These are phyloP conservation scores for Penicillium soppii DNA, from an alignment of 495 filamentous ascomycete species.

Conservation along the genomic window DNA sequence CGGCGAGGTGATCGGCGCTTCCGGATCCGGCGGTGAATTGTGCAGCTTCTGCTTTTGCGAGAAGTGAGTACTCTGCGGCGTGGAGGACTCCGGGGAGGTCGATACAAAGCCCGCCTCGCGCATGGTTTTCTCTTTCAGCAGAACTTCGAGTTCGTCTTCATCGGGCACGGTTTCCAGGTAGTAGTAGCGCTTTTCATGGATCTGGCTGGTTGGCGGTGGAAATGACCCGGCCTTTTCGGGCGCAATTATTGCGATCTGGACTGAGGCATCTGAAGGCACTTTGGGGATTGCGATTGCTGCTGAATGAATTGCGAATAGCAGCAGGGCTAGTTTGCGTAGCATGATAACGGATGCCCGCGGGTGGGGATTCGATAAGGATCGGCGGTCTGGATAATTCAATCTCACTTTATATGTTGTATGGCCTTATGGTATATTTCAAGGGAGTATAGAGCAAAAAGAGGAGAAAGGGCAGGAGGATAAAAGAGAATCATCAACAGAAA, in stretches of 20 bases:
- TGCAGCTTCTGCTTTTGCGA: background rate
- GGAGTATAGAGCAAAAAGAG: background rate
- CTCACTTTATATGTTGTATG: too few species aligned
- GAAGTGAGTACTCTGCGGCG: background rate
- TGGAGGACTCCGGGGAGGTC: background rate
- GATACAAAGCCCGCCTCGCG: slow-evolving; percentile 16
- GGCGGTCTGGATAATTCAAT: background rate
- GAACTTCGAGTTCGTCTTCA: slow-evolving; percentile 10
- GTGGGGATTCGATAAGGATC: background rate
- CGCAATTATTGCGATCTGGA: background rate
- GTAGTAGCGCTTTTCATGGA: slow-evolving; percentile 14
- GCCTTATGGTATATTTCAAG: too few species aligned
- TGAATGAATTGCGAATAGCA: background rate
- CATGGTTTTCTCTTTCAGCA: slow-evolving; percentile 6
- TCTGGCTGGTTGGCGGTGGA: background rate
- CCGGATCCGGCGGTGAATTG: slow-evolving; percentile 12
- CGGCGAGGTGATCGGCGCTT: slow-evolving; percentile 18
- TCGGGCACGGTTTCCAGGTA: slow-evolving; percentile 22
- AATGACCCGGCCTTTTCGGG: background rate
- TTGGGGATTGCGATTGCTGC: background rate
- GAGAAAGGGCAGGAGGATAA: background rate
- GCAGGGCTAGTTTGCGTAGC: background rate
- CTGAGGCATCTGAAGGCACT: too few species aligned
- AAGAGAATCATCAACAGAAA: background rate
- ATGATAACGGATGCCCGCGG: background rate